Percentiles rank a stretch among this genome's conserved stretches.
Conservation (phyloP, 1,284 basidiomycete genomes). For the Heterobasidion parviporum region DNA sequence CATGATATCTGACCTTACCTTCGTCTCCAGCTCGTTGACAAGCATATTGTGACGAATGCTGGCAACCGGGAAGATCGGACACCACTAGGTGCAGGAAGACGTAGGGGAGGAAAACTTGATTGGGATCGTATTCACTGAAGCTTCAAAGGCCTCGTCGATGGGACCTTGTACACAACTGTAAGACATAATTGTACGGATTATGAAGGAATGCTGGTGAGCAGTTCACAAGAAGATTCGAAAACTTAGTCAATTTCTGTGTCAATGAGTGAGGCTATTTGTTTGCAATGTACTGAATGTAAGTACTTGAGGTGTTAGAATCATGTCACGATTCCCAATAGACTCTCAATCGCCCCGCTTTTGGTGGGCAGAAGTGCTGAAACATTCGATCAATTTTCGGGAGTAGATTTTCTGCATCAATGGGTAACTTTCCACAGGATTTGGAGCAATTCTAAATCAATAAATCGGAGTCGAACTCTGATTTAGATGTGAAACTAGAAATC, state of each 20-base stretch:
- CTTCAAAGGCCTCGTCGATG: not conserved
- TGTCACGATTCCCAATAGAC: too few relatives aligned
- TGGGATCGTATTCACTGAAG: conserved; percentile 40
- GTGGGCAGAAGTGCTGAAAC: conserved; percentile 20
- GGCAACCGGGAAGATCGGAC: conserved; percentile 21
- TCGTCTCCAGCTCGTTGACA: conserved; percentile 24
- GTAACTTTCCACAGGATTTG: too few relatives aligned
- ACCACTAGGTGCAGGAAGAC: conserved; percentile 7
- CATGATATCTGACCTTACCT: not conserved
- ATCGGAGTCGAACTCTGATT: too few relatives aligned
- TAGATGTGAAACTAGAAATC: too few relatives aligned
- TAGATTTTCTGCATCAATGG: not conserved
- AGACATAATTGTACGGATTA: too few relatives aligned
- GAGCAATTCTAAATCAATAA: too few relatives aligned
- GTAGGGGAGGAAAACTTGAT: conserved; percentile 22
- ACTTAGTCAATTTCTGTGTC: too few relatives aligned
- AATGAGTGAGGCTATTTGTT: too few relatives aligned
- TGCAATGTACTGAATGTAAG: too few relatives aligned
- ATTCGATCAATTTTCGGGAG: not conserved
- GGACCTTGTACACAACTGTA: not conserved
- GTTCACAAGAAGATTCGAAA: too few relatives aligned
- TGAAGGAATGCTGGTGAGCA: too few relatives aligned
- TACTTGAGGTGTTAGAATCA: too few relatives aligned
- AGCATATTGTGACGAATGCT: conserved; percentile 25
- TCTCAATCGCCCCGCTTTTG: conserved; percentile 12